A percentile compares a stretch with the other conserved stretches of the same genome.
Evolutionary conservation across 495 filamentous ascomycete genomes (phyloP).

Genomic region (Aspergillus wentii): DNA sequence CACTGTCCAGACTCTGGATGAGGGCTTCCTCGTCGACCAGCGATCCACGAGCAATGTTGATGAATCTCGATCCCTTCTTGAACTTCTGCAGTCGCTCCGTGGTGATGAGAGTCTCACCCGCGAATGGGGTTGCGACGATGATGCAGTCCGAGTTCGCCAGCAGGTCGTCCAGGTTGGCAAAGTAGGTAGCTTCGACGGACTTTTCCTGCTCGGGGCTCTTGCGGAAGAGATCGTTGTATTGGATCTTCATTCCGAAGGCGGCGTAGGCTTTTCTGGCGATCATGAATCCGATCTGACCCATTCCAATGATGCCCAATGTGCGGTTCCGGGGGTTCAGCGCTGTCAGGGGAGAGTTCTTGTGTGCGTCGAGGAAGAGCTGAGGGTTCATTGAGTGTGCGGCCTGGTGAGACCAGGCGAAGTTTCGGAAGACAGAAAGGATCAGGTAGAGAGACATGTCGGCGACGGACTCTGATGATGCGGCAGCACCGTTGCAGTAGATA

Average conservation of each 20-base stretch:
- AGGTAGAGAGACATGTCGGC: conserved; percentile 53
- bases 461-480: conserved; percentile 66
- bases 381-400: conserved; percentile 30
- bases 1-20: conserved; percentile 54
- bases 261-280: conserved; percentile 58
- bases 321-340: conserved; percentile 47
- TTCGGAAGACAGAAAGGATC: conserved; percentile 61
- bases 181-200: conserved; percentile 40
- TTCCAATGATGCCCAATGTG: conserved; percentile 57
- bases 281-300: conserved; percentile 64
- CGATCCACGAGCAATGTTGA: conserved; percentile 69
- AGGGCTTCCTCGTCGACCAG: conserved; percentile 68
- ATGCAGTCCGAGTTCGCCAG: conserved; percentile 57
- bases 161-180: conserved; percentile 46
- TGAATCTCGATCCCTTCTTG: conserved; percentile 54
- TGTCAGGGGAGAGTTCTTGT: conserved; percentile 48
- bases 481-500: conserved; percentile 66
- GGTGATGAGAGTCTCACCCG: conserved; percentile 52
- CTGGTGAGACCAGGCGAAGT: conserved; percentile 55
- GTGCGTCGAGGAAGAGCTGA: conserved; percentile 49
- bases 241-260: conserved; percentile 63
- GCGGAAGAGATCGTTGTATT: conserved; percentile 61
- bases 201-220: conserved; percentile 37
- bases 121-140: conserved; percentile 62
- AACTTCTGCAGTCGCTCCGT: conserved; percentile 44